Base-by-base conservation (phyloP, 305 asterid genomes). In the Solanum aculeatissimum region DNA sequence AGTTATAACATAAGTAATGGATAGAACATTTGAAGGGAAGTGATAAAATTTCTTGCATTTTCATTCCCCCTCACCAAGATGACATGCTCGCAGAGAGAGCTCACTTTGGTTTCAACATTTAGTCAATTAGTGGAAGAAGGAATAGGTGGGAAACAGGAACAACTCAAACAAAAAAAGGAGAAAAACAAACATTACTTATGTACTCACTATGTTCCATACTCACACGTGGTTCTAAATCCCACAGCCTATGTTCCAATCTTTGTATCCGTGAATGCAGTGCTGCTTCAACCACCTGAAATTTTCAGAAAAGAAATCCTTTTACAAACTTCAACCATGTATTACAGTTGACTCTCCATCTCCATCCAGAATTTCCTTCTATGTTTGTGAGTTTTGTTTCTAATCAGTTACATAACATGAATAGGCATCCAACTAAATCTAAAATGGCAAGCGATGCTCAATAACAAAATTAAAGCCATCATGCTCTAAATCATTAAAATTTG, bases 181-280 rank as follows among this genome's bases (percentile, higher is more conserved):
- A 47, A 47, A 23, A 47, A 25, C 81, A 75, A 75, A 75, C 38
- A 15, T 47, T 58, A 82, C 35, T 15, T 57, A 75, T 78, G 83
- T 86, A 88, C 90, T 88, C 89, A 85, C 87, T 85, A 84, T 87
- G 87, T 84, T 88, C 83, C 89, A 86, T 89, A 93, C 98, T 90
- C 92, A 96, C 99, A 85, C 93, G 95, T 83, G 99, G 99, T 89
- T 95, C 98, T 90, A 94, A 88, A 87, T 90, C 95, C 99, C 93
- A 92, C 86, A 97, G 85, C 86, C 93, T 90, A 65, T 82, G 93
- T 87, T 97, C 99, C 90, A 95, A 84, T 78, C 98, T 93, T 70
- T 93, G 98, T 86, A 93, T 94, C 80, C 99, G 91, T 86, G 99
- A 97, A 89, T 94, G 97, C 63, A 97, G 86, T 55, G 99, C 99